These are phyloP conservation scores for Drosera spatulata DNA, from an alignment of 179 eudicot species.

Conservation along the genomic window DNA sequence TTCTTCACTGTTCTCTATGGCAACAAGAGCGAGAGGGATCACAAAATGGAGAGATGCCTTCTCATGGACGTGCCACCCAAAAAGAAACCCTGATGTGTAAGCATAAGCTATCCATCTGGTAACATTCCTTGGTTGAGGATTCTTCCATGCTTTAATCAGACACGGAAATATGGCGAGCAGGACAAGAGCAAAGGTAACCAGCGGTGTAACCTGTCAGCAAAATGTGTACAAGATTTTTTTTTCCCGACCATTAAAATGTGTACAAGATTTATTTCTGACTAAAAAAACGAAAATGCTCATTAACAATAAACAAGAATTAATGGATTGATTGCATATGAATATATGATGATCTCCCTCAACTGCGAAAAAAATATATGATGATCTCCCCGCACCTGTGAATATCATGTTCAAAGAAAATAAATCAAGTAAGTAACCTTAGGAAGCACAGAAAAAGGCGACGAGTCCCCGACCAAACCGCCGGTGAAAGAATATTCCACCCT, in stretches of 20 bases:
- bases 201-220: constrained; percentile 62
- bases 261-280: too few relatives aligned
- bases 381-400: too few relatives aligned
- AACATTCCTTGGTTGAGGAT: constrained; percentile 69
- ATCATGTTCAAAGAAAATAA: too few relatives aligned
- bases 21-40: constrained; percentile 74
- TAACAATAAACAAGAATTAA: too few relatives aligned
- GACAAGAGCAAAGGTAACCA: constrained; percentile 60
- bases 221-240: neutral
- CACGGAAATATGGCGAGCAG: constrained; percentile 72
- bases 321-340: too few relatives aligned
- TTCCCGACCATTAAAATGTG: too few relatives aligned
- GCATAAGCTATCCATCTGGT: constrained; percentile 90
- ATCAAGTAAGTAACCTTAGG: constrained; percentile 44
- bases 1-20: constrained; percentile 51
- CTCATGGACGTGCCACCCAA: constrained; percentile 99
- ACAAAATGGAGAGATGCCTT: constrained; percentile 95
- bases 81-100: constrained; percentile 83
- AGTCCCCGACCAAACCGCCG: constrained; percentile 91
- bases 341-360: too few relatives aligned
- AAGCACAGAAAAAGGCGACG: constrained; percentile 81
- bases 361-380: too few relatives aligned
- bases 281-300: too few relatives aligned
- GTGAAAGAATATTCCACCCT: constrained; percentile 85
- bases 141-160: constrained; percentile 70